Conservation (phyloP, 1,139 yeast species). For the Lodderomyces oxycetoniae region DNA sequence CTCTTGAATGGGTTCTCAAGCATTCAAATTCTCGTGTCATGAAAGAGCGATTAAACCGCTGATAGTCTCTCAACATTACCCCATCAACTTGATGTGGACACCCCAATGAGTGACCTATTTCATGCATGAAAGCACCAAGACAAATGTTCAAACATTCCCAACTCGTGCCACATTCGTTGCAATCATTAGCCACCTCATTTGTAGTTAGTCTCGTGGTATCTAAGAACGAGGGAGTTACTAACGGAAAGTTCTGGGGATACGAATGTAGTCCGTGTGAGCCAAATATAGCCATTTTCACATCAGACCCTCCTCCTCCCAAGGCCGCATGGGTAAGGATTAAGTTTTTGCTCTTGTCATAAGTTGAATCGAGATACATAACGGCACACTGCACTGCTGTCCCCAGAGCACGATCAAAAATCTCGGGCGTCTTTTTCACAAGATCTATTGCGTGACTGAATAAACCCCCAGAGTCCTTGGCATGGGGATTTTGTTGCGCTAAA, state of each 20-base stretch:
- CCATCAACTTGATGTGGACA: constrained; percentile 91
- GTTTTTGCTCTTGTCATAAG: constrained; percentile 61
- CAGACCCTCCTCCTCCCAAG: constrained; percentile 78
- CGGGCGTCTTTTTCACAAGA: constrained; percentile 45
- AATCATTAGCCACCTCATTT: constrained; percentile 81
- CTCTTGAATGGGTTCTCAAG: constrained; percentile 43
- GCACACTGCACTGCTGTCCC: constrained; percentile 71
- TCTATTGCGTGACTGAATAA: constrained; percentile 76
- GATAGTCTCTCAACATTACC: constrained; percentile 84
- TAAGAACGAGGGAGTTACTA: constrained; percentile 59
- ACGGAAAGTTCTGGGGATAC: constrained; percentile 80
- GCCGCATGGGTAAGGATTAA: constrained; percentile 89
- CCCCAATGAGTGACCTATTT: constrained; percentile 85
- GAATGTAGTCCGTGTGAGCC: constrained; percentile 91
- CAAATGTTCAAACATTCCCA: constrained; percentile 91
- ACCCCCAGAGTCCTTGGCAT: constrained; percentile 71
- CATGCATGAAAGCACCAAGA: constrained; percentile 93
- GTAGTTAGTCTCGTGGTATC: constrained; percentile 64
- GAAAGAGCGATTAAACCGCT: constrained; percentile 75
- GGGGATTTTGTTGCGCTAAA: constrained; percentile 78
- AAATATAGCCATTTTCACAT: constrained; percentile 76
- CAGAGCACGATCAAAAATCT: constrained; percentile 16
- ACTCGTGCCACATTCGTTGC: constrained; percentile 74
- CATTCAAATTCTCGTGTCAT: constrained; percentile 65
- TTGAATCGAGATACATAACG: constrained; percentile 76